Conservation (phyloP, 129 eudicot genomes). For the Saussurea involucrata region DNA sequence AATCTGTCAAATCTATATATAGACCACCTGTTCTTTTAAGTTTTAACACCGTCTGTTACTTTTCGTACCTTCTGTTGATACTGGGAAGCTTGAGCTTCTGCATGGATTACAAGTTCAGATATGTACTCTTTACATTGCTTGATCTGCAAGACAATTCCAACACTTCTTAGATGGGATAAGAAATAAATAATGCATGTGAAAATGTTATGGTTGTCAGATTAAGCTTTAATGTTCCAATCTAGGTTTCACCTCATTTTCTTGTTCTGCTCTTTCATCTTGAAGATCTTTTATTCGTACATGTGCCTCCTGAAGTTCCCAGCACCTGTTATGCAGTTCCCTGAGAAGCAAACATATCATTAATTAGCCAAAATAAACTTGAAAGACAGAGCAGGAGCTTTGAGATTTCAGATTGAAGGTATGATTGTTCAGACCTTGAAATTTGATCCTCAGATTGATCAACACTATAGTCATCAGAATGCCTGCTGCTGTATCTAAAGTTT, state of each 20-base stretch:
- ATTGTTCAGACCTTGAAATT: constrained; percentile 49
- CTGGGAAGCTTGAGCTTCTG: constrained; percentile 86
- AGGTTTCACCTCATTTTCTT: constrained; percentile 51
- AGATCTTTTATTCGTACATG: constrained; percentile 48
- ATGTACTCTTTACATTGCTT: constrained; percentile 59
- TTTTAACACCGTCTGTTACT: no score
- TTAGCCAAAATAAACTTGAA: background rate
- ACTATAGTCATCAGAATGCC: constrained; percentile 30
- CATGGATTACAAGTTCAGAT: constrained; percentile 75
- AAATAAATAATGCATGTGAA: background rate
- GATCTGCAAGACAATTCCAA: constrained; percentile 42
- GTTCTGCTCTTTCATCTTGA: constrained; percentile 59
- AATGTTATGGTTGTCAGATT: background rate
- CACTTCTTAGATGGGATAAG: constrained; percentile 3
- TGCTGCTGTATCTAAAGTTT: constrained; percentile 39
- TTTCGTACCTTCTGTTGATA: constrained; percentile 71
- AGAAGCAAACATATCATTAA: constrained; percentile 9
- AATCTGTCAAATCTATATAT: background rate
- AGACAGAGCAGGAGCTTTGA: constrained; percentile 4
- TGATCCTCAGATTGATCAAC: constrained; percentile 38
- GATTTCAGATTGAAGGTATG: background rate
- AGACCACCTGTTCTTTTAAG: background rate
- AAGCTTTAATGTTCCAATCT: background rate
- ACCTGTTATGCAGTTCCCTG: constrained; percentile 47
- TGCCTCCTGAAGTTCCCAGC: constrained; percentile 53